Percentiles rank a stretch among this genome's conserved stretches.
Conservation (phyloP, 768 basidiomycete species). For the Xanthoconium purpureum region DNA sequence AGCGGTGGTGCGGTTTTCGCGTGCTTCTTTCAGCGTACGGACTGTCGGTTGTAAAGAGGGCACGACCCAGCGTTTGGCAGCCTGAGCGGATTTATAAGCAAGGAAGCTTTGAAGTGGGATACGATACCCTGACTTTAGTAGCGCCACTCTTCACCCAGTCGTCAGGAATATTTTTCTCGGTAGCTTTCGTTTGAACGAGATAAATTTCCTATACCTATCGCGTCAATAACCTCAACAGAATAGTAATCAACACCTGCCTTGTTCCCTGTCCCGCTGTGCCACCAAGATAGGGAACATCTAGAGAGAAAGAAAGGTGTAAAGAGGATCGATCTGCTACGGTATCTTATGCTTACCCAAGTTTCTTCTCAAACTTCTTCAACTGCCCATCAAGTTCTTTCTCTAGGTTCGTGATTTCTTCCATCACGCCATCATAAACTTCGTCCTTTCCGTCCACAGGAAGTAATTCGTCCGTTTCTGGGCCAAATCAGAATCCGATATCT, state of each 20-base stretch:
- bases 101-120: background rate
- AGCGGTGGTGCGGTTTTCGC: constrained; percentile 77
- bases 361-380: constrained; percentile 62
- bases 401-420: constrained; percentile 62
- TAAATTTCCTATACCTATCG: constrained; percentile 74
- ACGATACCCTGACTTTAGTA: constrained; percentile 61
- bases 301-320: constrained; percentile 28
- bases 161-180: constrained; percentile 64
- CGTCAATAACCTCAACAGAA: background rate
- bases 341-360: constrained; percentile 51
- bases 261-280: constrained; percentile 80
- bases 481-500: constrained; percentile 21
- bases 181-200: constrained; percentile 69
- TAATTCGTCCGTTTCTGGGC: constrained; percentile 62
- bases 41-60: constrained; percentile 69
- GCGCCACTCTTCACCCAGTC: constrained; percentile 79
- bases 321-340: constrained; percentile 7
- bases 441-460: constrained; percentile 85
- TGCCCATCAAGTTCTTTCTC: constrained; percentile 71
- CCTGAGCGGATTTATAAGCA: constrained; percentile 38
- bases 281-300: constrained; percentile 53
- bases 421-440: constrained; percentile 75
- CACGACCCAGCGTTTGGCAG: constrained; percentile 72
- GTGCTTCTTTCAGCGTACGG: constrained; percentile 86
- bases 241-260: constrained; percentile 47